These are phyloP conservation scores for Paramecium caudatum DNA, from an alignment of 73 alveolate species.

Conservation along the genomic window DNA sequence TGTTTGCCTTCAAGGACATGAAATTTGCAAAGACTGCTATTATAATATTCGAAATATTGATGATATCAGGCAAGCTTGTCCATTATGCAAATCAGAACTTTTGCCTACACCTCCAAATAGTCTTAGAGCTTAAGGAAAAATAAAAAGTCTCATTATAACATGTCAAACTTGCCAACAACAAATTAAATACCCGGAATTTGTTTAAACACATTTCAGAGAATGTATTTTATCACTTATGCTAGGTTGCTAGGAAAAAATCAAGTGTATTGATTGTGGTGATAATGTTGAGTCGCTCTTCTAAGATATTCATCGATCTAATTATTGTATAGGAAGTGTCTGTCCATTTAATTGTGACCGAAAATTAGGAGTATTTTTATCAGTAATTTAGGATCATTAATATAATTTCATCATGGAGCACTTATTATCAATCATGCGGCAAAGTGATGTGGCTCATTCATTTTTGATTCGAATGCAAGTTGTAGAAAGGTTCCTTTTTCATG, in stretches of 20 bases:
- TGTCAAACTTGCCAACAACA: slow-evolving; percentile 43
- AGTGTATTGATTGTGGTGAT: slow-evolving; percentile 17
- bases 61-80: slow-evolving; percentile 16
- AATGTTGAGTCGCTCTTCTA: slow-evolving; percentile 22
- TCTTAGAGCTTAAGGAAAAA: slow-evolving; percentile 41
- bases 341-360: slow-evolving; percentile 37
- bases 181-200: slow-evolving; percentile 20
- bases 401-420: slow-evolving; percentile 52
- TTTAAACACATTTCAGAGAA: slow-evolving; percentile 16
- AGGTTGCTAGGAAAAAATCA: slow-evolving; percentile 42
- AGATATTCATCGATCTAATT: slow-evolving; percentile 38
- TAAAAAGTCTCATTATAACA: background rate
- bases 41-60: slow-evolving; percentile 10
- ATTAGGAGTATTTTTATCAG: slow-evolving; percentile 7
- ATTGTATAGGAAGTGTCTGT: background rate
- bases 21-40: slow-evolving; percentile 67
- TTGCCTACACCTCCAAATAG: slow-evolving; percentile 45
- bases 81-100: slow-evolving; percentile 37
- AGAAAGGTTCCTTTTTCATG: slow-evolving; percentile 45
- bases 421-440: slow-evolving; percentile 3
- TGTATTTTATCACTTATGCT: background rate
- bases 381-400: slow-evolving; percentile 41
- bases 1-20: slow-evolving; percentile 49
- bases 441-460: slow-evolving; percentile 68
- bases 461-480: background rate